Base-by-base conservation (phyloP, 176 grass and related monocot genomes). In the Poa annua region DNA sequence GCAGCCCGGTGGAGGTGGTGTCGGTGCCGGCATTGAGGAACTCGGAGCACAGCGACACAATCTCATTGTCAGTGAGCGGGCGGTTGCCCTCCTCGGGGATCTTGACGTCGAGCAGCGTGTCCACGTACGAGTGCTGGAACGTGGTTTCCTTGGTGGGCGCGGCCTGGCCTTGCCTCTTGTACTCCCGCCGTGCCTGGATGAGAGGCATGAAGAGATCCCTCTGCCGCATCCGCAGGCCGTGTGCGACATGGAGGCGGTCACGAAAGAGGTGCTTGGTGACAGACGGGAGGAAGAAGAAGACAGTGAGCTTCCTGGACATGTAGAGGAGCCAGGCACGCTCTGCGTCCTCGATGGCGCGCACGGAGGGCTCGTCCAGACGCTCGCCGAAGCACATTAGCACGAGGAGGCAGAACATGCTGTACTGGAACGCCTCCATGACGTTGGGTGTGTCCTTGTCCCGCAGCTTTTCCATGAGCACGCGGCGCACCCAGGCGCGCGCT, bases 341-440 rank as follows among this genome's bases (percentile, higher is more conserved):
- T 15, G 62, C 14, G 13, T 35, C 2, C 62, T 66, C 81, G 65
- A 94, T 84, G 0, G 51, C 81, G 59, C 77, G 48, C 47, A 90
- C 81, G 0, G 63, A 51, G 13, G 65, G 32, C 81, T 94, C 87
- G 33, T 88, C 77, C 6, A 94, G 85, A 13, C 80, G 86, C 85
- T 89, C 86, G 11, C 92, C 87, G 64, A 92, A 94, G 85, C 92
- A 95, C 87, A 95, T 90, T 35, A 79, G 74, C 16, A 92, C 87
- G 53, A 94, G 87, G 19, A 94, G 82, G 57, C 66, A 80, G 72
- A 92, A 92, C 82, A 92, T 90, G 25, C 81, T 82, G 79, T 83
- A 92, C 63, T 88, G 85, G 55, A 95, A 77, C 29, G 61, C 64
- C 51, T 90, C 84, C 45, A 84, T 26, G 21, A 87, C 84, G 11